Base-by-base conservation (phyloP, 2,329 filamentous ascomycete species). In the Onygenales sp. region DNA sequence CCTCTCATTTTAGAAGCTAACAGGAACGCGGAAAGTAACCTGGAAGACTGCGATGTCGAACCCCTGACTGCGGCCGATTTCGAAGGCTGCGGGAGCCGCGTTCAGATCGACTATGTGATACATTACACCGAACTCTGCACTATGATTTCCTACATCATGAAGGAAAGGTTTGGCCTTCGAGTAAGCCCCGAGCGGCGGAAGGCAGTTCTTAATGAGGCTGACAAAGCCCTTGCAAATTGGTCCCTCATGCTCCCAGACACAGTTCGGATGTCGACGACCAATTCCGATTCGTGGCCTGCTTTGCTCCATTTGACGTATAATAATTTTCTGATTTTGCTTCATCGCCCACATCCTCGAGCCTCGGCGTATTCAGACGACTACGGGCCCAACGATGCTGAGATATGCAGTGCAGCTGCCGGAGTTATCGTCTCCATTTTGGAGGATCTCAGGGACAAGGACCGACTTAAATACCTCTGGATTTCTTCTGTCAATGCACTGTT, bases 41-140 rank as follows among this genome's bases (percentile, higher is more conserved):
- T 78, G 7, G 75, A 79, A 45, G 77, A 80, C 52, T 77, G 71
- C 10, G 77, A 80, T 60, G 73, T 77, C 2, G 70, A 70, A 11
- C 67, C 69, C 17, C 67, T 79, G 34, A 69, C 68, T 4, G 61
- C 62, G 9, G 67, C 67, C 2, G 71, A 79, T 62, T 78, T 79
- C 51, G 67, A 75, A 56, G 74, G 72, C 10, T 74, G 72, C 54
- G 72, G 74, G 2, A 54, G 65, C 7, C 65, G 68, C 11, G 75
- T 77, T 17, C 69, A 73, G 58, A 58, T 66, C 9, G 71, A 74
- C 27, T 74, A 69, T 54, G 71, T 73, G 14, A 75, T 77, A 27
- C 70, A 78, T 34, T 76, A 77, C 48, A 73, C 75, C 2, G 71
- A 72, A 39, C 67, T 80, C 0, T 79, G 77, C 55, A 69, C 75